Conservation (phyloP, 2,329 filamentous ascomycete genomes). For the Cordyceps fumosorosea region DNA sequence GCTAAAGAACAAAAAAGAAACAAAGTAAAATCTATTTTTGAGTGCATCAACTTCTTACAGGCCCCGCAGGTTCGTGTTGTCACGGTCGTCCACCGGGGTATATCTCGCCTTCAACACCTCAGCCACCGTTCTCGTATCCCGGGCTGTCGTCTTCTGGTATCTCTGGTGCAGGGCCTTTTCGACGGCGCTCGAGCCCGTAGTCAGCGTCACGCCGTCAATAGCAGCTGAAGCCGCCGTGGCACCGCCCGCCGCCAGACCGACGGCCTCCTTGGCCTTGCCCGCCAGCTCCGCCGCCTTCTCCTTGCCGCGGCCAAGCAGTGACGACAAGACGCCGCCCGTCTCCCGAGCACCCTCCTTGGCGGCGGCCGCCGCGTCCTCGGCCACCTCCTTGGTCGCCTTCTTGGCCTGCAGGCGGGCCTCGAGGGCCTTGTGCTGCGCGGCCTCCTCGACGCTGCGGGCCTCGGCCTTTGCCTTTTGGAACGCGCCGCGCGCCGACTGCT, state of each 20-base stretch:
- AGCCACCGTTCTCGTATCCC: constrained; percentile 42
- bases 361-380: constrained; percentile 21
- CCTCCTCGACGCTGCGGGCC: constrained; percentile 22
- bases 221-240: constrained; percentile 25
- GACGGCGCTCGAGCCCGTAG: constrained; percentile 29
- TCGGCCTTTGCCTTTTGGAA: constrained; percentile 25
- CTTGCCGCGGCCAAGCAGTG: constrained; percentile 34
- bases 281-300: constrained; percentile 34
- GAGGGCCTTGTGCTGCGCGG: constrained; percentile 22
- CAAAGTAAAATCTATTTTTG: constrained; percentile 11
- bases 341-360: constrained; percentile 26
- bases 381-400: constrained; percentile 18
- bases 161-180: constrained; percentile 47
- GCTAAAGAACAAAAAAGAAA: not conserved
- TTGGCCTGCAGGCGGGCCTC: constrained; percentile 21
- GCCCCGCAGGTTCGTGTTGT: constrained; percentile 38
- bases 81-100: constrained; percentile 38
- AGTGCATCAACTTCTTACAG: constrained; percentile 20
- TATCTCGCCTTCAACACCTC: constrained; percentile 52
- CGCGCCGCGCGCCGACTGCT: constrained; percentile 31
- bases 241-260: constrained; percentile 30
- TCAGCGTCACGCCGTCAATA: constrained; percentile 20
- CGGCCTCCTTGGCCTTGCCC: constrained; percentile 30
- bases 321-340: constrained; percentile 31
- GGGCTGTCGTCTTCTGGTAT: constrained; percentile 37